Evolutionary conservation across 371 early-diverging fungal species (phyloP), one percentile per base, ranked within the genome.

Genomic region (Circinella umbellata): DNA sequence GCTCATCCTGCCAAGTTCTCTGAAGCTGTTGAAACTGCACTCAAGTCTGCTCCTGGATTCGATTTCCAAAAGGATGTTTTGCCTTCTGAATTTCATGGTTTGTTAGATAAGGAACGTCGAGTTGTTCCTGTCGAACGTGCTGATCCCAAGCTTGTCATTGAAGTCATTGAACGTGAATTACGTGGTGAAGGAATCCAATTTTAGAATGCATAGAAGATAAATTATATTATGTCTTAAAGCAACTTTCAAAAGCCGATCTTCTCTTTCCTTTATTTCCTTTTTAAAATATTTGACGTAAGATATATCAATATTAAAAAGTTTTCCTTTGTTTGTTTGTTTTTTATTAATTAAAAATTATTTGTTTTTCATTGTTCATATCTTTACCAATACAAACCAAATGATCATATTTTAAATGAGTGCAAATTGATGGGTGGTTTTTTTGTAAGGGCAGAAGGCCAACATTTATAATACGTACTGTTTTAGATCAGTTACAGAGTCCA

Each of bases 1-100:
- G 99, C 99, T 20, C 96, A 95, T 63, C 99, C 99, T 36, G 97
- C 97, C 61, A 98, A 98, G 80, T 98, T 98, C 80, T 89, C 94
- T 4, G 95, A 94, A 42, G 95, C 98, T 14, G 96, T 98, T 39
- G 89, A 91, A 71, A 75, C 80, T 63, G 94, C 98, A 18, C 80
- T 96, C 66, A 86, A 91, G 75, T 77, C 73, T 38, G 73, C 78
- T 35, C 70, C 76, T 27, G 80, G 81, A 7, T 88, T 93, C 54
- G 77, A 88, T 67, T 91, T 91, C 78, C 79, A 81, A 47, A 85
- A 83, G 74, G 79, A 84, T 63, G 90, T 94, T 18, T 75, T 88
- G 66, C 94, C 94, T 27, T 79, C 80, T 36, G 89, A 91, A 72
- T 91, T 94, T 71, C 76, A 86, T 20, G 93, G 92, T 14, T 78